Evolutionary conservation across 305 asterid genomes (phyloP).

Genomic region (Plantago lanceolata): DNA sequence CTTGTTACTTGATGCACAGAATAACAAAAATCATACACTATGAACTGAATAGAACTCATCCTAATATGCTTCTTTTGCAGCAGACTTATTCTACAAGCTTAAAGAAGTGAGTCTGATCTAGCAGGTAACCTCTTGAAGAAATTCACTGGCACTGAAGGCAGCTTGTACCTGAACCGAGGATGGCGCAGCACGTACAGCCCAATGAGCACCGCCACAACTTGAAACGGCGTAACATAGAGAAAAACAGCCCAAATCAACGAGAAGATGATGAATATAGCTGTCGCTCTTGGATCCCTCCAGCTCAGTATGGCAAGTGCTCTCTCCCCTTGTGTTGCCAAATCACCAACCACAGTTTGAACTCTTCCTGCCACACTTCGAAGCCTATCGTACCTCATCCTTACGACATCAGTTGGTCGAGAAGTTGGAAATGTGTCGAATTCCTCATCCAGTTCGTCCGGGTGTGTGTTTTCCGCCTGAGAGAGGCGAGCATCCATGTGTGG

Average conservation of each 20-base stretch:
- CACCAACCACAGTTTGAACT: conserved; percentile 77
- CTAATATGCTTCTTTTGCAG: conserved; percentile 2
- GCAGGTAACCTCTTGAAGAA: conserved; percentile 95
- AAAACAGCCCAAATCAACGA: conserved; percentile 63
- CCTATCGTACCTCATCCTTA: conserved; percentile 68
- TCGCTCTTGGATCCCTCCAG: conserved; percentile 98
- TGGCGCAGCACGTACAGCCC: conserved; percentile 76
- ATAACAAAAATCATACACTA: conserved; percentile 7
- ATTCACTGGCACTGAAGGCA: conserved; percentile 80
- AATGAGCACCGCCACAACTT: conserved; percentile 53
- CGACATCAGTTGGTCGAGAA: conserved; percentile 37
- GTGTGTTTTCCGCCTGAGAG: conserved; percentile 67
- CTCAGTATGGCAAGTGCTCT: conserved; percentile 64
- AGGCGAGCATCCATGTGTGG: conserved; percentile 82
- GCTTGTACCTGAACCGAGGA: conserved; percentile 62
- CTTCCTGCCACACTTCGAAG: conserved; percentile 62
- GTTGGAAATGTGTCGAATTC: conserved; percentile 83
- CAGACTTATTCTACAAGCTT: conserved; percentile 8
- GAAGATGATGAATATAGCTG: conserved; percentile 57
- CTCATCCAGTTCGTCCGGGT: conserved; percentile 71
- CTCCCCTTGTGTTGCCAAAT: conserved; percentile 84
- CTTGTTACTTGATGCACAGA: conserved; percentile 4
- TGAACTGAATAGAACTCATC: conserved; percentile 16
- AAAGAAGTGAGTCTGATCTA: conserved; percentile 66
- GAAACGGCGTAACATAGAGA: conserved; percentile 72